Percentiles rank a stretch among this genome's conserved stretches.
Evolutionary conservation across 139 green algal species (phyloP).

Genomic region (Deuterostichococcus epilithicus): DNA sequence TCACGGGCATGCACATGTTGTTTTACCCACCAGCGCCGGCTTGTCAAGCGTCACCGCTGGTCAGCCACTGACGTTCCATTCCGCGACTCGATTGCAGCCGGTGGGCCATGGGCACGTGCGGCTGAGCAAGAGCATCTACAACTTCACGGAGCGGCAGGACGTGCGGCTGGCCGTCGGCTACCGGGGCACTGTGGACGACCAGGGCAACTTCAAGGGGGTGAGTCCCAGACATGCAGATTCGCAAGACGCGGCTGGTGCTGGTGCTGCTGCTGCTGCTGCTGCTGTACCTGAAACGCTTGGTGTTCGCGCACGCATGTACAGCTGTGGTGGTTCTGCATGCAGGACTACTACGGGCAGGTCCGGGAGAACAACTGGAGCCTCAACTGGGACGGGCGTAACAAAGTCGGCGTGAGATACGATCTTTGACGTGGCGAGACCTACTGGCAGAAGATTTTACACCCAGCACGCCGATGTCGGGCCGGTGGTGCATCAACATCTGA

Average conservation of each 20-base stretch:
- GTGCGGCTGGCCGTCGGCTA: conserved; percentile 58
- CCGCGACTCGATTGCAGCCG: neutral
- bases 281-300: no score
- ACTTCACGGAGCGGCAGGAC: conserved; percentile 70
- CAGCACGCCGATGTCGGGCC: no score
- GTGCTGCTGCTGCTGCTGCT: no score
- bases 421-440: no score
- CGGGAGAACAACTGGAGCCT: conserved; percentile 73
- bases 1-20: neutral
- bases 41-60: neutral
- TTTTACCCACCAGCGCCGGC: neutral
- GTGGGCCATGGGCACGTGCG: conserved; percentile 22
- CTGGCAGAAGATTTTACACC: no score
- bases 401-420: no score
- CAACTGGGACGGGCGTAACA: conserved; percentile 42
- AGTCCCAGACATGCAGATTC: no score
- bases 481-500: no score
- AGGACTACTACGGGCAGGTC: conserved; percentile 43
- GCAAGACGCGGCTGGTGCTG: no score
- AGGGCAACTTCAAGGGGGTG: conserved; percentile 5
- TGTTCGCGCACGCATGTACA: no score
- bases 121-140: conserved; percentile 64
- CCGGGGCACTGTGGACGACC: conserved; percentile 16
- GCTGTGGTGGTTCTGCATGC: conserved; percentile 1
- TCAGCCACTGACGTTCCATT: neutral